Base-by-base conservation (phyloP, 805 yeast genomes). In the Hanseniaspora hatyaiensis region DNA sequence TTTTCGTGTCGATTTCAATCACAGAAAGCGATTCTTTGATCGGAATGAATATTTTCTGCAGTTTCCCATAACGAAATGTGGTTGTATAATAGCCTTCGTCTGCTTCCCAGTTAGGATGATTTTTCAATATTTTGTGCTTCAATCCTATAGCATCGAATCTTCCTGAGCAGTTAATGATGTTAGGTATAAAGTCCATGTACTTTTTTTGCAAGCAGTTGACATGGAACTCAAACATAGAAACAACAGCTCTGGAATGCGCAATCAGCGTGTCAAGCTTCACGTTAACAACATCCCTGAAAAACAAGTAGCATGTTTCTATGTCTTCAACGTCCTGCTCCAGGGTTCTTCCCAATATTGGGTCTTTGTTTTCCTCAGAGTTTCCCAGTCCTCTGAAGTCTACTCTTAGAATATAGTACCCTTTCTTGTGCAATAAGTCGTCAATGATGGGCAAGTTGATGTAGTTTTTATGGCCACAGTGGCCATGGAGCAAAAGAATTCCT, bases 311-410 rank as follows among this genome's bases (percentile, higher is more conserved):
- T 0, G 67, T 56, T 20, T 72, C 76, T 34, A 85, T 65, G 60
- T 88, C 96, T 38, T 74, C 78, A 3, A 78, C 52, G 61, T 88
- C 96, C 50, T 75, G 79, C 0, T 58, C 62, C 3, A 87, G 58
- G 0, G 72, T 64, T 45, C 96, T 68, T 0, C 88, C 89, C 1
- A 44, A 40, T 1, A 31, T 44, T 0, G 50, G 50, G 31, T 58
- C 60, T 11, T 47, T 50, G 50, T 59, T 59, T 3, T 52, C 78
- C 20, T 74, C 80, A 3, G 94, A 83, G 50, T 73, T 76, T 1
- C 96, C 97, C 61, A 92, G 80, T 6, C 81, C 82, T 48, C 96
- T 70, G 57, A 88, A 87, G 62, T 88, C 96, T 54, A 87, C 78
- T 53, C 96, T 67, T 42, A 85, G 69, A 3, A 81, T 73, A 57